These are phyloP conservation scores for Westerdykella sp. DNA, from an alignment of 2,329 filamentous ascomycete genomes.

Conservation along the genomic window DNA sequence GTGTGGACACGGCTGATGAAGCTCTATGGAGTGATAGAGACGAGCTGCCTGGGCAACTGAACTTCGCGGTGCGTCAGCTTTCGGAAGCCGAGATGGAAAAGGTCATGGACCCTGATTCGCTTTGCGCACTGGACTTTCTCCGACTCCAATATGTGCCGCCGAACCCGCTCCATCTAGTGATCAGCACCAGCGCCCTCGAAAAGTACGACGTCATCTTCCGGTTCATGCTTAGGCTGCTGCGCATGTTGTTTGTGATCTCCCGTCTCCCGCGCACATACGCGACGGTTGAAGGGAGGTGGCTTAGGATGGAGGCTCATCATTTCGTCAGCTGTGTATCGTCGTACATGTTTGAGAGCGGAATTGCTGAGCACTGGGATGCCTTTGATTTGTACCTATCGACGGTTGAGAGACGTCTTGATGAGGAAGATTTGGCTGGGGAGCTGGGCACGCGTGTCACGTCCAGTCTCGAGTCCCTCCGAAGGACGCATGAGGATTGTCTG, in stretches of 20 bases:
- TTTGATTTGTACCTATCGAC: constrained; percentile 62
- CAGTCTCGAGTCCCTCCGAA: constrained; percentile 61
- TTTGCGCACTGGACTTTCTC: constrained; percentile 90
- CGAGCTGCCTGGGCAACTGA: constrained; percentile 41
- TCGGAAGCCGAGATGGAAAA: constrained; percentile 70
- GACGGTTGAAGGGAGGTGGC: constrained; percentile 33
- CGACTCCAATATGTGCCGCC: constrained; percentile 78
- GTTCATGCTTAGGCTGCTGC: constrained; percentile 66
- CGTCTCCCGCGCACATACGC: constrained; percentile 30
- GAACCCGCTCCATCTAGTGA: constrained; percentile 61
- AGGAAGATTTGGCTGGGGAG: constrained; percentile 38
- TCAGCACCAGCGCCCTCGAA: constrained; percentile 62
- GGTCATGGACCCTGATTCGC: constrained; percentile 73
- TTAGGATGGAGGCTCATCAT: constrained; percentile 71
- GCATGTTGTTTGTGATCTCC: constrained; percentile 68
- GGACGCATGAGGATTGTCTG: constrained; percentile 65
- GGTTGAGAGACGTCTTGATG: constrained; percentile 54
- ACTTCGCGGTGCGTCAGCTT: constrained; percentile 72
- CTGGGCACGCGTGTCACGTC: constrained; percentile 44
- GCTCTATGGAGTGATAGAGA: constrained; percentile 14
- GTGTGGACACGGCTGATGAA: neutral
- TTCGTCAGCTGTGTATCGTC: constrained; percentile 67
- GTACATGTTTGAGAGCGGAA: constrained; percentile 75
- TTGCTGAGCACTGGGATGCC: constrained; percentile 64
- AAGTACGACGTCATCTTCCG: constrained; percentile 86